These are phyloP conservation scores for Penicillium hordei DNA, from an alignment of 2,329 filamentous ascomycete species.

Conservation along the genomic window DNA sequence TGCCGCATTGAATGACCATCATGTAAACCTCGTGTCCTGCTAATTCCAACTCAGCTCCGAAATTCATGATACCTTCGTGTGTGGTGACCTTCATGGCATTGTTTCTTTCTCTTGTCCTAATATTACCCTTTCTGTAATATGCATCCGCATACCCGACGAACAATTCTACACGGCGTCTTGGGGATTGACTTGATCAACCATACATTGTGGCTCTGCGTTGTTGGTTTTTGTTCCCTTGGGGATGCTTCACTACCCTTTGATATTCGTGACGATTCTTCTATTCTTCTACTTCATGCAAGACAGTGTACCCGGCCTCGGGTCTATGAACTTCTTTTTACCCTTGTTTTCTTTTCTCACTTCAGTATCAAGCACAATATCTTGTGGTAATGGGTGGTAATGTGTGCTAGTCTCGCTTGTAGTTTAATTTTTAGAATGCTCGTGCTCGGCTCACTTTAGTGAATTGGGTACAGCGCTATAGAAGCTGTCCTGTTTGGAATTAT, in stretches of 20 bases:
- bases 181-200: slow-evolving; percentile 6
- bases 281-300: neutral
- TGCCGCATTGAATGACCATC: slow-evolving; percentile 79
- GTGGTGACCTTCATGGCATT: neutral
- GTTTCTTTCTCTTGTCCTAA: slow-evolving; percentile 4
- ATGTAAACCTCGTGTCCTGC: slow-evolving; percentile 85
- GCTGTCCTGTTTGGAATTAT: neutral
- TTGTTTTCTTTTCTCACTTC: neutral
- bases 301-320: neutral
- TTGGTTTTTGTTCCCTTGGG: neutral
- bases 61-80: slow-evolving; percentile 1
- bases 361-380: neutral
- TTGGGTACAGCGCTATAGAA: neutral
- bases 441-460: neutral
- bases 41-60: slow-evolving; percentile 20
- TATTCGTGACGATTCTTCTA: neutral
- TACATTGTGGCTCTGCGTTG: slow-evolving; percentile 1
- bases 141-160: slow-evolving; percentile 8
- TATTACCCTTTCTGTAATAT: slow-evolving; percentile 16
- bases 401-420: neutral
- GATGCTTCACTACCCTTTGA: neutral
- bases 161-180: slow-evolving; percentile 16
- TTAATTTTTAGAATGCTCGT: neutral
- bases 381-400: neutral
- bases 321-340: neutral